phyloP scores from a whole-genome alignment of 352 stramenopile genomes.

The Pythium brassicae region DNA sequence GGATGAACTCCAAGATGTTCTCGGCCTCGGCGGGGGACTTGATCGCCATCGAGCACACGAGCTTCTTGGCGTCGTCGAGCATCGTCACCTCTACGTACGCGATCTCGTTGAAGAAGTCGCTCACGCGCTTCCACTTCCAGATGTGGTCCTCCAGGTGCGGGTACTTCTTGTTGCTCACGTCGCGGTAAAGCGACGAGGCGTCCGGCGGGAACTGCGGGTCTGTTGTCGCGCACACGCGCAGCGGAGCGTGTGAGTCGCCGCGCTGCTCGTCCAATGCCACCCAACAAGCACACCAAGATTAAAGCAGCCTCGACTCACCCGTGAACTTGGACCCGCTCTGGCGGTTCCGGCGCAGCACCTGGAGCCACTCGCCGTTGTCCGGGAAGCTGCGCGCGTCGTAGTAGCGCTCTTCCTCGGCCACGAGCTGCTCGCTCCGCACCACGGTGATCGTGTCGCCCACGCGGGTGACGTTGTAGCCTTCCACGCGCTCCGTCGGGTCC shows the following conservation, averaged over 20 bases:
- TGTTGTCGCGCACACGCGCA: constrained; percentile 1
- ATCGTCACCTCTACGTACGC: constrained; percentile 83
- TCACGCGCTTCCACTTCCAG: constrained; percentile 83
- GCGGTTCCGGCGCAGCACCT: constrained; percentile 69
- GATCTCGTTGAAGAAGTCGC: constrained; percentile 82
- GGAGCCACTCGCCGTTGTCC: constrained; percentile 68
- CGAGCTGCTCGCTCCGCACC: constrained; percentile 55
- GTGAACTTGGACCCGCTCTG: constrained; percentile 74
- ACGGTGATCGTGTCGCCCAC: constrained; percentile 69
- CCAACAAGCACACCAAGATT: too few relatives aligned
- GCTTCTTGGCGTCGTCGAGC: constrained; percentile 76
- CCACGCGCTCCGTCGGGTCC: constrained; percentile 40
- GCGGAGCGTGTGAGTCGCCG: background rate
- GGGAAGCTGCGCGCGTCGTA: constrained; percentile 65
- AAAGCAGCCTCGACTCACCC: constrained; percentile 14
- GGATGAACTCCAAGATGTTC: constrained; percentile 63
- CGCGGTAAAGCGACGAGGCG: constrained; percentile 58
- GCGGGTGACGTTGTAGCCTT: constrained; percentile 75
- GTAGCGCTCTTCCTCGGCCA: constrained; percentile 57
- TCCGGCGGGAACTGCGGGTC: constrained; percentile 78
- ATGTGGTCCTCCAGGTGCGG: constrained; percentile 73
- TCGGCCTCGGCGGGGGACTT: constrained; percentile 75
- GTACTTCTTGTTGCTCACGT: constrained; percentile 59
- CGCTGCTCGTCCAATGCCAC: too few relatives aligned
- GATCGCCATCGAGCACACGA: constrained; percentile 81